These are phyloP conservation scores for Neonectria neomacrospora DNA, from an alignment of 2,329 filamentous ascomycete genomes.

Conservation along the genomic window DNA sequence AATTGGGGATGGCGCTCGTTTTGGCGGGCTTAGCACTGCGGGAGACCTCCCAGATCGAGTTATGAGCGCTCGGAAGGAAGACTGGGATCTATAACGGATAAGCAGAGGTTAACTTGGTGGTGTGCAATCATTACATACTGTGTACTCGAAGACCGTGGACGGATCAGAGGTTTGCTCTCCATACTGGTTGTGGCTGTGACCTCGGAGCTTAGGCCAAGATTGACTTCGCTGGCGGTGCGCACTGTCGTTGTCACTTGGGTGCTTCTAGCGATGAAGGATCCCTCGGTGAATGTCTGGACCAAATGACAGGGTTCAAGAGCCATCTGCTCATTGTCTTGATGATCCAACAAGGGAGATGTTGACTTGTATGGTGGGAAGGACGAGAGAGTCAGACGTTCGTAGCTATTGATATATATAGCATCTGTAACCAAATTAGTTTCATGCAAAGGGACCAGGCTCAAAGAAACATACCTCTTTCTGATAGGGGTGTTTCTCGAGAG, in stretches of 20 bases:
- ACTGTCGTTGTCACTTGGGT: conserved; percentile 28
- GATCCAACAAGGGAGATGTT: conserved; percentile 6
- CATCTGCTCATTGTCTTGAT: conserved; percentile 6
- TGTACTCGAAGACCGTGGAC: conserved; percentile 7
- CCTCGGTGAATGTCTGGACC: conserved; percentile 30
- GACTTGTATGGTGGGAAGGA: conserved; percentile 10
- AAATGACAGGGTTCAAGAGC: conserved; percentile 25
- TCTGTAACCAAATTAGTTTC: conserved; percentile 1
- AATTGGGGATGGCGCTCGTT: conserved; percentile 27
- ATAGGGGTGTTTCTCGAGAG: conserved; percentile 11
- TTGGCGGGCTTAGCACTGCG: neutral
- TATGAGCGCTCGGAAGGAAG: conserved; percentile 20
- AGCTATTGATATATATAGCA: conserved; percentile 3
- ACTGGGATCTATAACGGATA: conserved; percentile 15
- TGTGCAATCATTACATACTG: neutral
- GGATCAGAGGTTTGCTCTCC: conserved; percentile 13
- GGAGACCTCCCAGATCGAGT: conserved; percentile 15
- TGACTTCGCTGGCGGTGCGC: conserved; percentile 17
- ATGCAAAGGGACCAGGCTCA: neutral
- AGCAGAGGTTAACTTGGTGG: neutral
- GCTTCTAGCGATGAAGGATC: conserved; percentile 33
- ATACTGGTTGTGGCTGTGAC: conserved; percentile 30
- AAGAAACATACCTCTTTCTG: conserved; percentile 9
- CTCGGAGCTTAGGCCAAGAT: conserved; percentile 28
- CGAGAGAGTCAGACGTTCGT: neutral